phyloP scores from a whole-genome alignment of 1,284 basidiomycete genomes.

The Trametes versicolor region DNA sequence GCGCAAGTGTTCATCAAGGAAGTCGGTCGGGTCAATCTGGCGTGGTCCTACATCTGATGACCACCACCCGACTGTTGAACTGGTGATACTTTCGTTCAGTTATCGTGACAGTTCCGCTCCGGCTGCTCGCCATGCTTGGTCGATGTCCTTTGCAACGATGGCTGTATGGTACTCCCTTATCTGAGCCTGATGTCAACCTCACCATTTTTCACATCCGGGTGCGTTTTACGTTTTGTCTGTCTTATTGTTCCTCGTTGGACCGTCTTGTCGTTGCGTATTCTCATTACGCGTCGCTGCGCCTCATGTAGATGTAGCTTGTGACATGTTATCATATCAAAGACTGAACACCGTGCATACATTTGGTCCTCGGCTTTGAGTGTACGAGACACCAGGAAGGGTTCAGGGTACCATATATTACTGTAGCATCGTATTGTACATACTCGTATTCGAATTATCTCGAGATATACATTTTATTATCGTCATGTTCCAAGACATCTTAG shows the following conservation, averaged over 20 bases:
- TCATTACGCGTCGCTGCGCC: no score
- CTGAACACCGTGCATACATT: neutral
- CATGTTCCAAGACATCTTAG: no score
- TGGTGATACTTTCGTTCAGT: neutral
- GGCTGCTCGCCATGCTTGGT: neutral
- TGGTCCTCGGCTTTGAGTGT: slow-evolving; percentile 3
- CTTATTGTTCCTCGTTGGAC: neutral
- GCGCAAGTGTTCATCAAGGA: slow-evolving; percentile 44
- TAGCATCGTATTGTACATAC: slow-evolving; percentile 12
- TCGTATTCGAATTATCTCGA: slow-evolving; percentile 9
- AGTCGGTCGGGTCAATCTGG: slow-evolving; percentile 43
- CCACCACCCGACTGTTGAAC: no score
- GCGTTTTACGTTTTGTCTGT: slow-evolving; percentile 16
- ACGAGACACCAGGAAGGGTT: slow-evolving; percentile 1
- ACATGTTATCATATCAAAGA: no score
- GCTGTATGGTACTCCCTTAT: no score
- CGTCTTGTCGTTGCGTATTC: neutral
- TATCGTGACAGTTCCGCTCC: slow-evolving; percentile 6
- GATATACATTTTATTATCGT: neutral
- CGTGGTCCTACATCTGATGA: slow-evolving; percentile 44
- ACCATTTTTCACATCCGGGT: slow-evolving; percentile 3
- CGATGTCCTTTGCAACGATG: no score
- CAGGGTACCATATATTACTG: slow-evolving; percentile 2
- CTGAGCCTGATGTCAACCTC: neutral
- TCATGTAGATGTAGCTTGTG: no score